Conservation (phyloP, 805 yeast genomes). For the Saccharomycopsis capsularis region DNA sequence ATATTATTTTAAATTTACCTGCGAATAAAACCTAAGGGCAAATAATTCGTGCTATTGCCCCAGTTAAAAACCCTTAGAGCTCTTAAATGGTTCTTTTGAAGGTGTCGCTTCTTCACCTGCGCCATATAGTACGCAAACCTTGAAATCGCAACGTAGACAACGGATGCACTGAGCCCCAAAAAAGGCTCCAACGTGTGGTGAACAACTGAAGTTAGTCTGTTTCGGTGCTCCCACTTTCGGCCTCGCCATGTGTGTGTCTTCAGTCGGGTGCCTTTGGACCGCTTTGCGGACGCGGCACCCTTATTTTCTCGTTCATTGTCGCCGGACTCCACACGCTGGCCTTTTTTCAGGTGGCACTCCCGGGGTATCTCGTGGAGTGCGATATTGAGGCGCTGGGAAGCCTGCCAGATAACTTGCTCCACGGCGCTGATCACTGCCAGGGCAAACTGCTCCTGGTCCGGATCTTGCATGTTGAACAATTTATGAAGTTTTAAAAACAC, state of each 20-base stretch:
- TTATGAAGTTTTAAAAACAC: not conserved
- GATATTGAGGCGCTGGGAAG: not conserved
- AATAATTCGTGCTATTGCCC: no score
- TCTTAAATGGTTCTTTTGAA: no score
- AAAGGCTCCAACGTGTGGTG: not conserved
- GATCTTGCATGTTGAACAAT: not conserved
- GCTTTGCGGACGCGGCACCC: not conserved
- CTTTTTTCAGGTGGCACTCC: not conserved
- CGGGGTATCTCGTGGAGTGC: not conserved
- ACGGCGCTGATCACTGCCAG: not conserved
- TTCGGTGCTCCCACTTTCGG: not conserved
- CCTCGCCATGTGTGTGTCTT: slow-evolving; percentile 9
- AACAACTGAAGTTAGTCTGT: not conserved
- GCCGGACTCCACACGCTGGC: not conserved
- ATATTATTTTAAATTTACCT: no score
- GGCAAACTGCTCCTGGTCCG: not conserved
- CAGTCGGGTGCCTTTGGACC: not conserved
- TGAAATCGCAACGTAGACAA: not conserved
- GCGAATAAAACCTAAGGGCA: no score
- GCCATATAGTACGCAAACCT: slow-evolving; percentile 5
- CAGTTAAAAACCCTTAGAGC: no score
- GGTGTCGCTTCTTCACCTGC: slow-evolving; percentile 5
- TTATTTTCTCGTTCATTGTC: no score
- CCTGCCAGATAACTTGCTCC: not conserved
- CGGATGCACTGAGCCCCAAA: not conserved